These are phyloP conservation scores for Mycena galericulata DNA, from an alignment of 768 basidiomycete genomes.

Conservation along the genomic window DNA sequence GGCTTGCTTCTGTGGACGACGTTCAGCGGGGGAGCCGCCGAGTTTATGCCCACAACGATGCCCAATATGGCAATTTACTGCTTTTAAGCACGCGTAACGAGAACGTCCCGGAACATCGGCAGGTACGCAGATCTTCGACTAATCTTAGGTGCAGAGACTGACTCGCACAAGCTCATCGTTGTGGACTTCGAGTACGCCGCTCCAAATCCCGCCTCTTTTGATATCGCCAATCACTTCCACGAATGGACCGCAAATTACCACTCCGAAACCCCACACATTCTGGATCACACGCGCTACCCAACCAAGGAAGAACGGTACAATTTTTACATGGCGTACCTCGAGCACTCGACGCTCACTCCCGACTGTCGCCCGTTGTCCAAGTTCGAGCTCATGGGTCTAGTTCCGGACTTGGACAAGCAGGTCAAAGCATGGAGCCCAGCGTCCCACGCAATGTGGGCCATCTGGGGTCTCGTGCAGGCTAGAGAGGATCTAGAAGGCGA, in stretches of 20 bases:
- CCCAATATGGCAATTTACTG: constrained; percentile 95
- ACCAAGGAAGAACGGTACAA: constrained; percentile 76
- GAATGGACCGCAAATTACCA: constrained; percentile 98
- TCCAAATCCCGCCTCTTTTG: constrained; percentile 92
- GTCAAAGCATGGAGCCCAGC: constrained; percentile 92
- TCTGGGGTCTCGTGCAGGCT: constrained; percentile 96
- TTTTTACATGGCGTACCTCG: constrained; percentile 89
- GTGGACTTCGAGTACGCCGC: constrained; percentile 99
- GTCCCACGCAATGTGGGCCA: constrained; percentile 91
- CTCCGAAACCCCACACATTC: constrained; percentile 72
- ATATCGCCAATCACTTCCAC: constrained; percentile 97
- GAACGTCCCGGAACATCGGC: constrained; percentile 78
- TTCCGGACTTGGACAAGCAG: constrained; percentile 77
- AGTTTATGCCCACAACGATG: constrained; percentile 93
- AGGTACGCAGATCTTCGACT: constrained; percentile 56
- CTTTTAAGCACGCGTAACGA: constrained; percentile 69
- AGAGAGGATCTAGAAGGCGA: constrained; percentile 75
- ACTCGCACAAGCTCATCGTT: constrained; percentile 79
- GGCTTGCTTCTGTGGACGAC: constrained; percentile 74
- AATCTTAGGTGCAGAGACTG: constrained; percentile 17
- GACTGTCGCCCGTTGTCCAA: constrained; percentile 46
- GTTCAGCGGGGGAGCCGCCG: constrained; percentile 69
- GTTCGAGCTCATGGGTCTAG: constrained; percentile 52
- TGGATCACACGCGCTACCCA: constrained; percentile 78
- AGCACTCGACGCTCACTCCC: constrained; percentile 54